Evolutionary conservation across 306 rosid genomes (phyloP), one percentile per base, ranked within the genome.

Genomic region (Cucumis melo): DNA sequence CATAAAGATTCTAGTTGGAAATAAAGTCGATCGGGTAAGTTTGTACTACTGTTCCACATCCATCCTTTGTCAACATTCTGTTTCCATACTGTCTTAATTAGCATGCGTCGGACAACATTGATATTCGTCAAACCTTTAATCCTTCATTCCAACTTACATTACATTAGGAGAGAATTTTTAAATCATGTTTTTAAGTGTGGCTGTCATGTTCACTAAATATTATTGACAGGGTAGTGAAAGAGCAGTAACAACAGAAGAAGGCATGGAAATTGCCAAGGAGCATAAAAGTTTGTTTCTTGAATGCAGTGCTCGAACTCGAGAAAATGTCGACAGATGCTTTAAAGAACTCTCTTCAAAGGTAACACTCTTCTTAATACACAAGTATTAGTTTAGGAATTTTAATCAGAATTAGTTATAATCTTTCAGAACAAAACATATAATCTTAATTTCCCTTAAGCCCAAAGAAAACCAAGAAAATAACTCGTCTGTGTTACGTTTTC

Each of bases 1-100:
- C 80, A 77, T 94, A 82, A 92, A 87, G 80, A 84, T 94, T 83
- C 82, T 94, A 70, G 90, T 94, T 5, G 99, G 99, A 71, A 94
- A 94, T 82, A 94, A 94, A 80, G 95, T 90, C 64, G 99, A 94
- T 80, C 88, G 84, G 89, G 99, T 94, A 84, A 75, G 77, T 46
- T 46, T 46, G 53, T 46, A 46, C 53, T 13, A 46, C 79, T 38
- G 42, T 66, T 17, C 70, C 70, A 2, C 50, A 13, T 44, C 15
- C 24, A 56, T 56, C 61, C 61, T 56, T 38, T 36, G 44, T 65
- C 46, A 9, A 66, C 32, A 17, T 66, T n/a, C 53, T 66, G 10
- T 36, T 66, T 32, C 36, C 74, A 20, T 65, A 29, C 29, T 5
- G 73, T 9, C 51, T n/a, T 65, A 10, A 16, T 21, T 39, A 38